Conservation (phyloP, 2,329 filamentous ascomycete genomes). For the Exophiala lecanii-corni region DNA sequence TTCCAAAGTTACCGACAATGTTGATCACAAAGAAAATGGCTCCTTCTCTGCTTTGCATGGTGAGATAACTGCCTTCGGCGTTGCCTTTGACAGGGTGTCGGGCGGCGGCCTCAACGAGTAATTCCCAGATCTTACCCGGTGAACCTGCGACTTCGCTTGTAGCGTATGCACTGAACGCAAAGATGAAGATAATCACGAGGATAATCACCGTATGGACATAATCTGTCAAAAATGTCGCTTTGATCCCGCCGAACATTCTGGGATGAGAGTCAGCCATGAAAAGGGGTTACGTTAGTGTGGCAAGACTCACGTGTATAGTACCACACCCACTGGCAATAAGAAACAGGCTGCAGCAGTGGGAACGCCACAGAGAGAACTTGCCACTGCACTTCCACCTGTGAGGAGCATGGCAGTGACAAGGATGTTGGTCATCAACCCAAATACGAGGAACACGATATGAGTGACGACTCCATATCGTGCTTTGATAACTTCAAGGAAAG, state of each 20-base stretch:
- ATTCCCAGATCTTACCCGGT: slow-evolving; percentile 71
- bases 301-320: slow-evolving; percentile 60
- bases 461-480: slow-evolving; percentile 70
- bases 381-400: slow-evolving; percentile 74
- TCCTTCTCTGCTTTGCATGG: slow-evolving; percentile 76
- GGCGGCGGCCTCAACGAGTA: slow-evolving; percentile 63
- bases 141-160: slow-evolving; percentile 68
- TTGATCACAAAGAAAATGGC: slow-evolving; percentile 91
- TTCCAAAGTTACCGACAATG: slow-evolving; percentile 76
- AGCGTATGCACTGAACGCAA: slow-evolving; percentile 76
- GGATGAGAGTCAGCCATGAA: background rate
- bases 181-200: slow-evolving; percentile 73
- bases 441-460: slow-evolving; percentile 75
- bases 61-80: slow-evolving; percentile 74
- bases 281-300: background rate
- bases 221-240: slow-evolving; percentile 81
- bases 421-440: slow-evolving; percentile 79
- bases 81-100: slow-evolving; percentile 76
- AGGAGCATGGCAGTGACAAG: slow-evolving; percentile 86
- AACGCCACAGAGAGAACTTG: slow-evolving; percentile 67
- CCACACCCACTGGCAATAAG: slow-evolving; percentile 73
- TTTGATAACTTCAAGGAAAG: slow-evolving; percentile 75
- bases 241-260: slow-evolving; percentile 61
- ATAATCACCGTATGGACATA: slow-evolving; percentile 84
- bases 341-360: slow-evolving; percentile 78